Base-by-base conservation (phyloP, 331 rosid species). In the Erythrophleum ivorense region DNA sequence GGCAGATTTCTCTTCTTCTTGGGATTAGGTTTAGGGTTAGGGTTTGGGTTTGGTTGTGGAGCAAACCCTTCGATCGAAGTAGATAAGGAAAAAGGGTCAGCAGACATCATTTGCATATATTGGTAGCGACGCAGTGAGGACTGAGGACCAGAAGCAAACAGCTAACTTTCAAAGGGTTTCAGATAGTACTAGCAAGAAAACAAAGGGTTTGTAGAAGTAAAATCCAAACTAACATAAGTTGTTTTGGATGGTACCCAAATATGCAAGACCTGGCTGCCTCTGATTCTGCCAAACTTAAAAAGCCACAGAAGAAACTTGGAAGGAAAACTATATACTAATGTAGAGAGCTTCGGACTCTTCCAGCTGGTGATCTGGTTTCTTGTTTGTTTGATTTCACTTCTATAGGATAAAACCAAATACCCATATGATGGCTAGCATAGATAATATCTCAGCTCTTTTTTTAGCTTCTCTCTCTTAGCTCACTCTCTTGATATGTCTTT, bases 1-100 rank as follows among this genome's bases (percentile, higher is more conserved):
- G 98, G 98, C 4, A 89, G 91, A 71, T 90, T 94, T 87, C 98
- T 81, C 89, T 89, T 94, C 90, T 94, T 94, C 89, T 94, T 94
- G 75, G 87, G 84, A 38, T 78, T 85, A 33, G 79, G 88, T 78
- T 80, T 92, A 78, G 91, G 89, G 81, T 82, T 91, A 66, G 90
- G 90, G 88, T 80, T 92, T 69, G 34, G 29, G 75, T 76, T 85
- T 53, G 87, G 88, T 33, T 86, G 88, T 62, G 85, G 91, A 84
- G 80, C 54, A 40, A 84, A 86, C 18, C 68, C 90, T 71, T 89
- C 90, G 41, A 89, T 87, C 9, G 92, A 73, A 78, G 96, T 45
- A 65, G 96, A 88, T 34, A 91, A 40, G 12, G 94, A 91, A 86
- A 81, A 91, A 24, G 91, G 88, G 81, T 89, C 93, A 81, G 87